Percentiles rank a stretch among this genome's conserved stretches.
Conservation (phyloP, 805 yeast genomes). For the Lipomyces chichibuensis region DNA sequence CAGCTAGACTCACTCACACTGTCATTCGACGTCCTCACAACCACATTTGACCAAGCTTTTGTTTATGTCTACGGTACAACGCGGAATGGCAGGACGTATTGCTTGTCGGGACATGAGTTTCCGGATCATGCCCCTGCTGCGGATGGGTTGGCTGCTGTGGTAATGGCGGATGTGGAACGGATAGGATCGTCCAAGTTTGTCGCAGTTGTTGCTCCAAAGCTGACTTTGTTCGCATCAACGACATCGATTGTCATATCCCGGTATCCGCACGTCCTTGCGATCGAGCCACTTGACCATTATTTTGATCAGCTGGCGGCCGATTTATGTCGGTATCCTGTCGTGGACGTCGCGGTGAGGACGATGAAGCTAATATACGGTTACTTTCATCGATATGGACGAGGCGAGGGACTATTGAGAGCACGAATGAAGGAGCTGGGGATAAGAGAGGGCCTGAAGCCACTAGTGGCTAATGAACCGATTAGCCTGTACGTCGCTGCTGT, state of each 20-base stretch:
- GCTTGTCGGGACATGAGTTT: conserved; percentile 21
- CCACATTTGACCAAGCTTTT: conserved; percentile 20
- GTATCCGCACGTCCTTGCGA: conserved; percentile 24
- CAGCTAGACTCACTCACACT: conserved; percentile 19
- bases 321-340: conserved; percentile 19
- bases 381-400: conserved; percentile 25
- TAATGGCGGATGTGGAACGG: conserved; percentile 18
- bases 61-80: conserved; percentile 31
- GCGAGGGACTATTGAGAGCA: conserved; percentile 15
- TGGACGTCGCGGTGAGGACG: conserved; percentile 24
- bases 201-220: conserved; percentile 23
- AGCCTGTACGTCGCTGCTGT: conserved; percentile 26
- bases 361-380: conserved; percentile 22
- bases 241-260: conserved; percentile 8
- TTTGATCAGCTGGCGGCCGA: conserved; percentile 26
- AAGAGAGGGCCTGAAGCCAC: conserved; percentile 13
- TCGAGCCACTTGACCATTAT: conserved; percentile 26
- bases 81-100: conserved; percentile 24
- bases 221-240: conserved; percentile 7
- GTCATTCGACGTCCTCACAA: conserved; percentile 29
- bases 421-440: conserved; percentile 18
- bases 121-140: conserved; percentile 18
- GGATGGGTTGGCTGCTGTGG: conserved; percentile 18
- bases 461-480: conserved; percentile 19
- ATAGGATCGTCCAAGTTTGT: conserved; percentile 23